phyloP scores from a whole-genome alignment of 192 early-diverging fungal genomes.

The Coemansia furcata region DNA sequence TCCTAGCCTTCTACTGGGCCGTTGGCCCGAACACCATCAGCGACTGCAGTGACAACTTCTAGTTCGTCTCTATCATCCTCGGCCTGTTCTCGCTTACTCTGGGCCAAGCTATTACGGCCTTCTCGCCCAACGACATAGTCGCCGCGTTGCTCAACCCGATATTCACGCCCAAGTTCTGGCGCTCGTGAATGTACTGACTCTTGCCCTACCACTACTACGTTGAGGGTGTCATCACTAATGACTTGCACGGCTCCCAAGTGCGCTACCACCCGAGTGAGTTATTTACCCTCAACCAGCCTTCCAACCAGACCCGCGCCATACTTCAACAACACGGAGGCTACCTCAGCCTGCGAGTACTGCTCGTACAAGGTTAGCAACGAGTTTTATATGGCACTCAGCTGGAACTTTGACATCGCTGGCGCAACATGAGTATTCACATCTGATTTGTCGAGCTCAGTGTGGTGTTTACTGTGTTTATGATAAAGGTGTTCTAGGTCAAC shows the following conservation, averaged over 20 bases:
- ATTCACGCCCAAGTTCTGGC: slow-evolving; percentile 63
- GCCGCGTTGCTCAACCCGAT: slow-evolving; percentile 59
- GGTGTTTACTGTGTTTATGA: slow-evolving; percentile 25
- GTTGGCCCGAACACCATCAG: not conserved
- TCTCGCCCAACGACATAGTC: slow-evolving; percentile 54
- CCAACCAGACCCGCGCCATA: slow-evolving; percentile 47
- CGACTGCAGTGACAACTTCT: slow-evolving; percentile 62
- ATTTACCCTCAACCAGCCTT: slow-evolving; percentile 43
- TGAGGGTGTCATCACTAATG: slow-evolving; percentile 62
- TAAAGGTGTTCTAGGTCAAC: slow-evolving; percentile 44
- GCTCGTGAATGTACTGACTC: slow-evolving; percentile 62
- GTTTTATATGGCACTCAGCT: slow-evolving; percentile 39
- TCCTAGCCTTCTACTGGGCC: slow-evolving; percentile 61
- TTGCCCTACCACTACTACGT: slow-evolving; percentile 61
- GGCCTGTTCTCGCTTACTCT: slow-evolving; percentile 54
- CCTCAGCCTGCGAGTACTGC: slow-evolving; percentile 54
- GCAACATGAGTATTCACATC: slow-evolving; percentile 59
- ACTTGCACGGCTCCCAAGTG: slow-evolving; percentile 53
- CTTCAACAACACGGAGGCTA: slow-evolving; percentile 16
- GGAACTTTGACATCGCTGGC: slow-evolving; percentile 15
- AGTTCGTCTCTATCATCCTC: slow-evolving; percentile 53
- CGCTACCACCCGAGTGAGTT: slow-evolving; percentile 47
- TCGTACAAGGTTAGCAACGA: slow-evolving; percentile 42
- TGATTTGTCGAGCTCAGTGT: slow-evolving; percentile 58
- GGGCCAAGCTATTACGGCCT: slow-evolving; percentile 59